A percentile compares a stretch with the other conserved stretches of the same genome.
Conservation (phyloP, 257 asterid species). For the Gentiana macrophylla region DNA sequence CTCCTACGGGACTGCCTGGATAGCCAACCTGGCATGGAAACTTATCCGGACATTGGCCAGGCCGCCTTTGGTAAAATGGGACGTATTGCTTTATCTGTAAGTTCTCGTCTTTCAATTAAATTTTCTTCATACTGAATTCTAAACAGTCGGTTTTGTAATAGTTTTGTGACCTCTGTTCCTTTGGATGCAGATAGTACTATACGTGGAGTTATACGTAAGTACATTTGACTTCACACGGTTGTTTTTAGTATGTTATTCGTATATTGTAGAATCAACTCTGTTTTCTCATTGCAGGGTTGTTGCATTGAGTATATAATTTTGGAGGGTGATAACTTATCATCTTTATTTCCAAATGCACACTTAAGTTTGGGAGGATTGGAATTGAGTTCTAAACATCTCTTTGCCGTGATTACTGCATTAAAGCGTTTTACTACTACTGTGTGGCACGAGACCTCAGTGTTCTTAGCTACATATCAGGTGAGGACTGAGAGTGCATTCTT, state of each 20-base stretch:
- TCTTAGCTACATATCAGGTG: conserved; percentile 95
- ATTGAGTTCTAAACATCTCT: conserved; percentile 52
- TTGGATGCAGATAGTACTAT: conserved; percentile 69
- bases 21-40: conserved; percentile 90
- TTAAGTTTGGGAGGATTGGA: conserved; percentile 45
- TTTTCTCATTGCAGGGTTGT: conserved; percentile 50
- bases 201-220: conserved; percentile 93
- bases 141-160: conserved; percentile 5
- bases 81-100: conserved; percentile 74
- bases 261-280: not conserved
- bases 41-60: conserved; percentile 97
- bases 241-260: not conserved
- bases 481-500: too few species aligned
- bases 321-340: conserved; percentile 85
- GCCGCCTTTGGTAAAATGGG: conserved; percentile 89
- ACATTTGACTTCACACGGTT: conserved; percentile 6
- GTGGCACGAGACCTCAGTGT: conserved; percentile 57
- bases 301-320: conserved; percentile 82
- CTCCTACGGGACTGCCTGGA: conserved; percentile 78
- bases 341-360: conserved; percentile 79
- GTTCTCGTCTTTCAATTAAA: conserved; percentile 11
- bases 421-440: conserved; percentile 94
- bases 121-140: too few species aligned
- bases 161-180: conserved; percentile 5
- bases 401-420: conserved; percentile 55